Evolutionary conservation across 148 eudicot species (phyloP).

Genomic region (Suaeda aralocaspica): DNA sequence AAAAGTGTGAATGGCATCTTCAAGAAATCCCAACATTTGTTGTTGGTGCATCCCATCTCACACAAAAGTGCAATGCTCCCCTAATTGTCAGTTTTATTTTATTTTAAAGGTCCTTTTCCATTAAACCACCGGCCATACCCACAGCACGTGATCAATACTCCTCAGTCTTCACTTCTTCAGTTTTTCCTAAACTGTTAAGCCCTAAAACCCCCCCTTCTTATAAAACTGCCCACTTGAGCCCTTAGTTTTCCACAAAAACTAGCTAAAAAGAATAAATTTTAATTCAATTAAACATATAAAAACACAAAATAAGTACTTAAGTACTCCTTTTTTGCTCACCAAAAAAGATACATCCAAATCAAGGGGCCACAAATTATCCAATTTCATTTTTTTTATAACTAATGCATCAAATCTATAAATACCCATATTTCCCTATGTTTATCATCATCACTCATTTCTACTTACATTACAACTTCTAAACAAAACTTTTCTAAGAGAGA

Average conservation of each 20-base stretch:
- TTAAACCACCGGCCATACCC: constrained; percentile 29
- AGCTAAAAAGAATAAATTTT: not conserved
- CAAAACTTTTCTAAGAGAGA: not conserved
- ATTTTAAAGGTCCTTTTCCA: not conserved
- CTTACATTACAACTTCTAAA: not conserved
- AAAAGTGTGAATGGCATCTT: not conserved
- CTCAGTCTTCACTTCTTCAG: not conserved
- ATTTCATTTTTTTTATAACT: not conserved
- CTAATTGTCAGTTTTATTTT: not conserved
- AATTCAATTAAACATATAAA: not conserved
- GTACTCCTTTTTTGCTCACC: not conserved
- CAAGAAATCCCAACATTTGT: not conserved
- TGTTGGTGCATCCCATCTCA: not conserved
- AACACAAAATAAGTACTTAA: too few relatives aligned
- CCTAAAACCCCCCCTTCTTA: not conserved
- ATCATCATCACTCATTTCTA: constrained; percentile 1
- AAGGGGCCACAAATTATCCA: constrained; percentile 20
- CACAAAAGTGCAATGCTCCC: not conserved
- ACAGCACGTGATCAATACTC: constrained; percentile 24
- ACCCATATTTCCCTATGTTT: not conserved
- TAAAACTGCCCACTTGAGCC: constrained; percentile 8
- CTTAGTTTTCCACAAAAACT: constrained; percentile 27
- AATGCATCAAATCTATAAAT: constrained; percentile 23
- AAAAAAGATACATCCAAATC: constrained; percentile 13
- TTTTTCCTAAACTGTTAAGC: not conserved